Base-by-base conservation (phyloP, 108 stramenopile genomes). In the Cyclostephanos tholiformis region DNA sequence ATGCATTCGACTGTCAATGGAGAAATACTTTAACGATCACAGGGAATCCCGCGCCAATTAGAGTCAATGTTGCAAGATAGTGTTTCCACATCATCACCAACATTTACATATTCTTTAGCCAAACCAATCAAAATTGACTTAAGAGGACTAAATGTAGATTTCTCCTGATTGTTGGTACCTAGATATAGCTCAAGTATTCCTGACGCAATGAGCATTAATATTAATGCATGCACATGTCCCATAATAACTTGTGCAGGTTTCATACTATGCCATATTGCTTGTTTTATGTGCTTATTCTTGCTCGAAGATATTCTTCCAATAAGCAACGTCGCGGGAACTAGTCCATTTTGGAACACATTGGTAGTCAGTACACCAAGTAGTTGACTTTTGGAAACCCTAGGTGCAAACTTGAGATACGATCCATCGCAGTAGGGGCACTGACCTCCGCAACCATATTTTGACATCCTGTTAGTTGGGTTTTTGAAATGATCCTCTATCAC, bases 401-500 rank as follows among this genome's bases (percentile, higher is more conserved):
- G 3, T 4, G 10, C 50, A 20, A 17, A 20, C 6, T 51, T 20
- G 4, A 4, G 17, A 51, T 51, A 20, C 50, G 19, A 17, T 7
- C 19, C 50, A 4, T 20, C 19, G 10, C 50, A 51, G 50, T 51
- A 51, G 50, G 19, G 4, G 8, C 50, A 51, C 17, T 51, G 17
- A 10, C 10, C 50, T 4, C 20, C 20, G 50, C 50, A 51, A 8
- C 19, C 17, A 4, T 20, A 4, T 4, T 20, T 51, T 4, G 17
- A n/a, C 8, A 17, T 51, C 4, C 2, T 10, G 4, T 10, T 4
- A 9, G 50, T 20, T 0, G 58, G 60, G 43, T 60, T 71, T 29
- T 71, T 44, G 11, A 62, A 71, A 14, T 62, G 48, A 41, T 71
- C 0, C 22, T 71, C 71, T 6, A 71, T 44, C 7, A 48, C 25